These are phyloP conservation scores for Podospora anserina DNA, from an alignment of 495 filamentous ascomycete species.

Conservation along the genomic window DNA sequence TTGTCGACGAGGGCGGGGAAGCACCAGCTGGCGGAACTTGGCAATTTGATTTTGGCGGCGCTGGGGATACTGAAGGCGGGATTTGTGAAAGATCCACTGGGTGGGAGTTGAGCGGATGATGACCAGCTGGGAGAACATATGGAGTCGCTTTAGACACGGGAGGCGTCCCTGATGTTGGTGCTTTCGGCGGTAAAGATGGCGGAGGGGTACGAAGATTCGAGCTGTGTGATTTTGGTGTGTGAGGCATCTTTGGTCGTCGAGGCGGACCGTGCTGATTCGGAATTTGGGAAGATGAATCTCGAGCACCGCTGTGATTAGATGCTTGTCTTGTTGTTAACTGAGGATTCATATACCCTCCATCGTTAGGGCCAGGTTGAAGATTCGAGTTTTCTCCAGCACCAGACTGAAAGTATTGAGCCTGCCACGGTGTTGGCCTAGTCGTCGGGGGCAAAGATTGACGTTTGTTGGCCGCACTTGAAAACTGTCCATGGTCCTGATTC, in stretches of 20 bases:
- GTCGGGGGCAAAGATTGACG: neutral
- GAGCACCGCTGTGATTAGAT: too few species aligned
- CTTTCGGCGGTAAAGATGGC: neutral
- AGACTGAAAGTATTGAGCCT: neutral
- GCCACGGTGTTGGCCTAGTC: neutral
- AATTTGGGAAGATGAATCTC: neutral
- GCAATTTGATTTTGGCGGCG: neutral
- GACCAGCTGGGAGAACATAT: conserved; percentile 7
- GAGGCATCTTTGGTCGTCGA: neutral
- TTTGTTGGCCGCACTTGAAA: neutral
- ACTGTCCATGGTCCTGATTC: neutral
- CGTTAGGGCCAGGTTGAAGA: neutral
- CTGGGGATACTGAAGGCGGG: neutral
- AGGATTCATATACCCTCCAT: neutral
- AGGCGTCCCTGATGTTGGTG: too few species aligned
- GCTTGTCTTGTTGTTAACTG: too few species aligned
- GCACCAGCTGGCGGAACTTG: neutral
- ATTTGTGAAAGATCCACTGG: conserved; percentile 2
- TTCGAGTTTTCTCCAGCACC: neutral
- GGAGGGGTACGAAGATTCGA: neutral
- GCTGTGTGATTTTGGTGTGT: neutral
- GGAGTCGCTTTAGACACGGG: neutral
- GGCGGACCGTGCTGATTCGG: neutral
- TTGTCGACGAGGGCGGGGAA: neutral
- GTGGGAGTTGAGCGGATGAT: conserved; percentile 12